These are phyloP conservation scores for Debaryomycetaceae sp. DNA, from an alignment of 1,139 yeast genomes.

Conservation along the genomic window DNA sequence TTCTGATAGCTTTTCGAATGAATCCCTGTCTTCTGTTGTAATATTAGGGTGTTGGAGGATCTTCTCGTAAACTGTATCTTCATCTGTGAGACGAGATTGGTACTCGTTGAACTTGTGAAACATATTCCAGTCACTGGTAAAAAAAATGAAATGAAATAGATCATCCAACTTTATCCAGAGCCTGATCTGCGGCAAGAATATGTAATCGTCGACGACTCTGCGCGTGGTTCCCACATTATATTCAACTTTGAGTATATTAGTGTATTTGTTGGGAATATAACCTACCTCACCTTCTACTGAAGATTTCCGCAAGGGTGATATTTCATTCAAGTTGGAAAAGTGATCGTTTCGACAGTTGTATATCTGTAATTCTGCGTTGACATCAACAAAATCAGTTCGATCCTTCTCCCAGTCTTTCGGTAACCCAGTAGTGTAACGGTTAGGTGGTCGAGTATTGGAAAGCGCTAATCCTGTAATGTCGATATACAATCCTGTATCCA, in stretches of 20 bases:
- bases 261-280: conserved; percentile 31
- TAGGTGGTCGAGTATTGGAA: conserved; percentile 24
- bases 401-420: conserved; percentile 13
- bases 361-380: conserved; percentile 21
- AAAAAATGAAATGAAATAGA: conserved; percentile 13
- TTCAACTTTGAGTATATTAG: conserved; percentile 27
- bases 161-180: conserved; percentile 27
- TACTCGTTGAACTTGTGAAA: neutral
- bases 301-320: conserved; percentile 23
- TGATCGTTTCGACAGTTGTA: conserved; percentile 34
- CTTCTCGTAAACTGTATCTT: neutral
- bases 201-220: conserved; percentile 19
- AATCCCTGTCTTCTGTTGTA: neutral
- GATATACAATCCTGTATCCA: conserved; percentile 30
- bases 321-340: conserved; percentile 19
- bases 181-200: conserved; percentile 29
- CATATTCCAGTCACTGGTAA: conserved; percentile 4
- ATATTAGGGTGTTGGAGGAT: neutral
- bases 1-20: neutral
- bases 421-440: conserved; percentile 16
- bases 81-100: neutral
- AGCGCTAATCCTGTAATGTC: conserved; percentile 30
- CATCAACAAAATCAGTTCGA: conserved; percentile 8
- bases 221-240: conserved; percentile 25
- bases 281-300: conserved; percentile 39